Evolutionary conservation across 306 rosid genomes (phyloP), one percentile per base, ranked within the genome.

Genomic region (Mucuna pruriens): DNA sequence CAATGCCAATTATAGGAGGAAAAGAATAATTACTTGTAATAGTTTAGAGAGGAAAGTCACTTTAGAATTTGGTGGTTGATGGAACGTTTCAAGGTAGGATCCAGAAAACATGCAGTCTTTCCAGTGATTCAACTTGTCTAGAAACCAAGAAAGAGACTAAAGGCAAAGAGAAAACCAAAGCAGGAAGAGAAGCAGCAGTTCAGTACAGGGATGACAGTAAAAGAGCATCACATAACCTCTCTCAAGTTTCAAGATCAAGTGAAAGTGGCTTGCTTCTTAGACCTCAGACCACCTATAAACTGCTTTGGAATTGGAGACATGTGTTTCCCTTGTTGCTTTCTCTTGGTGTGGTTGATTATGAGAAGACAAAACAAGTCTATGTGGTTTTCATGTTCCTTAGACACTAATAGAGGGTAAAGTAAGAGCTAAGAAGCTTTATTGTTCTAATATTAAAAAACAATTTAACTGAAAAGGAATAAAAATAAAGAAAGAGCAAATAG

Each of bases 231-330:
- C 84, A 48, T 82, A 86, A 62, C 69, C 87, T 86, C 63, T 78
- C 66, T 71, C 75, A 66, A 48, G 74, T 76, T 62, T 73, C 52
- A 80, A 79, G 89, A 84, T 33, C 77, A 80, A 80, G 79, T 80
- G 76, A 67, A 71, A 64, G 79, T 75, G 34, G 77, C 73, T 49
- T 80, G 82, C 77, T 80, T 75, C 60, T 54, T 74, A 71, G 25
- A 58, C 82, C 82, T 76, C 86, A 71, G 25, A 58, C 82, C 82
- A 79, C 86, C 81, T 69, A 36, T 16, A 62, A 46, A 86, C 78
- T 83, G 86, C 82, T 85, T 88, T 68, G 82, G 75, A 86, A 77
- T 75, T 62, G 84, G 85, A 86, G 86, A 88, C 90, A 83, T 75
- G 71, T 63, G 2, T 58, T 80, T 64, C 34, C 22, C 44, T 45